phyloP scores from a whole-genome alignment of 2,329 filamentous ascomycete genomes.

The Colletotrichum simmondsii region DNA sequence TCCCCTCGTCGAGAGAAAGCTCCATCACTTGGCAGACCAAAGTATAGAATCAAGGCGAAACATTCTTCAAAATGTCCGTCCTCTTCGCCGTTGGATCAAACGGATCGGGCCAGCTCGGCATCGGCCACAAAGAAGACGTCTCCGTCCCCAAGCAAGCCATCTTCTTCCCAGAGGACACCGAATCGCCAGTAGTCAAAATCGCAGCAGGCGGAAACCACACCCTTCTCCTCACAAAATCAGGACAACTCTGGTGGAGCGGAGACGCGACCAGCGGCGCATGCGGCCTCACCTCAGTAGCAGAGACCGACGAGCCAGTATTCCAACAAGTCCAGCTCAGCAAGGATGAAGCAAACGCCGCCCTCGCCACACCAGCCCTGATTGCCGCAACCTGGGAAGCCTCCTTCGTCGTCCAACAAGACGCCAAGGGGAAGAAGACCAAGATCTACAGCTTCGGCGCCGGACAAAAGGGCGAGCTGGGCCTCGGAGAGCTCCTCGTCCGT shows the following conservation, averaged over 20 bases:
- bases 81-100: slow-evolving; percentile 81
- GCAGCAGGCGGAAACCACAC: slow-evolving; percentile 89
- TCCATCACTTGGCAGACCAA: background rate
- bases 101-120: slow-evolving; percentile 78
- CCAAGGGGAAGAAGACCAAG: slow-evolving; percentile 52
- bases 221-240: slow-evolving; percentile 71
- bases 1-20: background rate
- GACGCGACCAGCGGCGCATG: slow-evolving; percentile 66
- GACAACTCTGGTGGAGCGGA: slow-evolving; percentile 74
- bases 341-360: slow-evolving; percentile 22
- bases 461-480: slow-evolving; percentile 77
- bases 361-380: slow-evolving; percentile 47
- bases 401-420: slow-evolving; percentile 65
- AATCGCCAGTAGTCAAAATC: slow-evolving; percentile 50
- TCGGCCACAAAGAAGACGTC: slow-evolving; percentile 78
- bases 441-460: slow-evolving; percentile 76
- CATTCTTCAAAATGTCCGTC: slow-evolving; percentile 53
- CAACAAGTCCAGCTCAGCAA: slow-evolving; percentile 49
- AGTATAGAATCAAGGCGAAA: background rate
- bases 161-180: slow-evolving; percentile 58
- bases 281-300: slow-evolving; percentile 49
- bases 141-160: slow-evolving; percentile 71
- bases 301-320: slow-evolving; percentile 49
- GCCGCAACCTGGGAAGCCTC: slow-evolving; percentile 85
- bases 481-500: slow-evolving; percentile 63